These are phyloP conservation scores for Fraxinus angustifolia DNA, from an alignment of 305 asterid genomes.

Conservation along the genomic window DNA sequence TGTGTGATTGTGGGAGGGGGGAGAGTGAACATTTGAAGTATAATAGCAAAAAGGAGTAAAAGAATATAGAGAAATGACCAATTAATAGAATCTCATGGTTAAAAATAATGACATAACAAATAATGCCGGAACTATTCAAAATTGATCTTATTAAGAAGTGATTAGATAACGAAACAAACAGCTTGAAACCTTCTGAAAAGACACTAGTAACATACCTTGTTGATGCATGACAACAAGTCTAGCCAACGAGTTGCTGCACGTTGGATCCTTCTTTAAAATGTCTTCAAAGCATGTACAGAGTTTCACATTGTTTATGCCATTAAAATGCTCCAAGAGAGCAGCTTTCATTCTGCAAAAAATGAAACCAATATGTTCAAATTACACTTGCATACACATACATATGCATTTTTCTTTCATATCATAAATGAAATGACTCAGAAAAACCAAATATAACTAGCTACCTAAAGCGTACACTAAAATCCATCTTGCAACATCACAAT, in stretches of 20 bases:
- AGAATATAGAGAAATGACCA: background rate
- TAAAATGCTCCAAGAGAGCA: conserved; percentile 68
- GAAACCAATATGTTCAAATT: background rate
- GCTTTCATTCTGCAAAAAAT: conserved; percentile 59
- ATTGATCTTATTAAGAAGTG: background rate
- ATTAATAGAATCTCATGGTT: background rate
- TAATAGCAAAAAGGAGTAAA: background rate
- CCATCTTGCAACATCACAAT: no score
- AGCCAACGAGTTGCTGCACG: conserved; percentile 61
- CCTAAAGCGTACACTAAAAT: no score
- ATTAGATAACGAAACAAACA: conserved; percentile 5
- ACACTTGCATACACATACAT: background rate
- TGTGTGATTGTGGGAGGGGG: background rate
- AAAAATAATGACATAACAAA: no score
- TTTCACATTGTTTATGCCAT: conserved; percentile 41
- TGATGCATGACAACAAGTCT: conserved; percentile 59
- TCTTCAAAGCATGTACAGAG: conserved; percentile 57
- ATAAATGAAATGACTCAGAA: no score
- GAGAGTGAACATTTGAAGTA: background rate
- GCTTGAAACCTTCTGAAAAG: conserved; percentile 3
- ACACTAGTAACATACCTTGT: conserved; percentile 44
- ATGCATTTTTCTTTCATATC: background rate
- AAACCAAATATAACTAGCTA: no score
- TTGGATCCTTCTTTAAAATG: conserved; percentile 71
- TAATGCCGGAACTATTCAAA: background rate